Conservation (phyloP, 2,329 filamentous ascomycete species). For the Phialophora macrospora region DNA sequence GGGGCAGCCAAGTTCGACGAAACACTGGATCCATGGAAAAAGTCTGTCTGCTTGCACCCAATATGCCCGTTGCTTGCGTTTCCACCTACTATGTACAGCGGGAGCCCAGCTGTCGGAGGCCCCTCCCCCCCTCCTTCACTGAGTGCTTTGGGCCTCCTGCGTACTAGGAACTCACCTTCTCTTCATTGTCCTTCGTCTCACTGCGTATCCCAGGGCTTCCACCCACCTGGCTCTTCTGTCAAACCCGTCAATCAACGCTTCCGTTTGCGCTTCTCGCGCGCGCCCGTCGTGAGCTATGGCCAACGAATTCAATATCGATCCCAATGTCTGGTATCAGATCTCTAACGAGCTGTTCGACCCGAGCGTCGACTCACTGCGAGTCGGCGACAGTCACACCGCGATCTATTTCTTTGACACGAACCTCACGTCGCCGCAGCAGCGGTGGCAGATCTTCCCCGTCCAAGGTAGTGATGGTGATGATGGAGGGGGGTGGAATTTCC, state of each 20-base stretch:
- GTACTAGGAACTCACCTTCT: neutral
- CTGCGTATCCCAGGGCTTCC: neutral
- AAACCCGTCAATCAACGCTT: neutral
- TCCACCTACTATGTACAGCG: neutral
- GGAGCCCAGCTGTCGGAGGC: neutral
- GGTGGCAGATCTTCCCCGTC: constrained; percentile 12
- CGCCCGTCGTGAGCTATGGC: neutral
- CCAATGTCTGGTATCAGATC: constrained; percentile 13
- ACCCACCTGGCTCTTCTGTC: neutral
- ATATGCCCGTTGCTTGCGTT: neutral
- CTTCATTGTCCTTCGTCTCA: neutral
- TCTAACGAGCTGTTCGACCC: constrained; percentile 3
- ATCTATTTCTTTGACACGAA: constrained; percentile 8
- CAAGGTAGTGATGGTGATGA: neutral
- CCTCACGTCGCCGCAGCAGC: constrained; percentile 7
- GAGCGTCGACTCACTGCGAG: neutral
- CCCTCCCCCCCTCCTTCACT: no score
- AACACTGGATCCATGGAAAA: neutral
- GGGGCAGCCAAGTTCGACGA: neutral
- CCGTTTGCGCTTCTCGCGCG: neutral
- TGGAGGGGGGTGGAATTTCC: constrained; percentile 9
- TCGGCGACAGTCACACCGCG: constrained; percentile 2
- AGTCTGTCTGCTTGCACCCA: neutral
- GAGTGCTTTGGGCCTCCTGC: no score
- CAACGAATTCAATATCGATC: constrained; percentile 14